Evolutionary conservation across 352 stramenopile species (phyloP), one percentile per base, ranked within the genome.

Genomic region (Phytophthora nicotianae): DNA sequence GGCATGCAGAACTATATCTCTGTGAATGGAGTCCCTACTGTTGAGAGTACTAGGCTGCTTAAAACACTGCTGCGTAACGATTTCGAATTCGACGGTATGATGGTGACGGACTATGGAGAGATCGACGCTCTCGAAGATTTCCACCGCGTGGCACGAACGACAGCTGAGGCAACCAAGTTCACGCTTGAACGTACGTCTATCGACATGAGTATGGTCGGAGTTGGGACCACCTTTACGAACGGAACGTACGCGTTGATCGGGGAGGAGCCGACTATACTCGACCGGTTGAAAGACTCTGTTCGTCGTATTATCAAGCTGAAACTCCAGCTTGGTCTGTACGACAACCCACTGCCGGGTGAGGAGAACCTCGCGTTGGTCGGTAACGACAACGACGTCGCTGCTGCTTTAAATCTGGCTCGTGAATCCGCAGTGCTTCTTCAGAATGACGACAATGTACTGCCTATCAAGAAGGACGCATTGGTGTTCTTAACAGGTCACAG

Each of bases 1-100:
- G 80, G 92, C 0, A 98, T 98, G 93, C 90, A 97, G 68, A 93
- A 68, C 53, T 98, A 98, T 72, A 95, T 89, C 49, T 90, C 95
- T 33, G 56, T 96, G 19, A 96, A 96, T 54, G 89, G 89, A 7
- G 79, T 97, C 2, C 91, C 93, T 0, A 77, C 97, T 3, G 75
- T 95, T 1, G 77, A 80, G 11, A 97, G 89, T 33, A 72, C 67
- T 3, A 80, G 89, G 41, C 17, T 90, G 33, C 47, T 96, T 13
- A 60, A 74, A 14, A 75, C 81, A 11, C 50, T 97, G 26, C 61
- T 97, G n/a, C 76, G 91, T 20, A 40, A 83, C 14, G 68, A 94
- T 38, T 59, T 98, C 37, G 52, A 56, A 1, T 98, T 96, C 58
- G 66, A 91, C 6, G 87, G 90, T 6, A 52, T 96, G 37, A 53